Conservation (phyloP, 306 rosid species). For the Inga laurina region DNA sequence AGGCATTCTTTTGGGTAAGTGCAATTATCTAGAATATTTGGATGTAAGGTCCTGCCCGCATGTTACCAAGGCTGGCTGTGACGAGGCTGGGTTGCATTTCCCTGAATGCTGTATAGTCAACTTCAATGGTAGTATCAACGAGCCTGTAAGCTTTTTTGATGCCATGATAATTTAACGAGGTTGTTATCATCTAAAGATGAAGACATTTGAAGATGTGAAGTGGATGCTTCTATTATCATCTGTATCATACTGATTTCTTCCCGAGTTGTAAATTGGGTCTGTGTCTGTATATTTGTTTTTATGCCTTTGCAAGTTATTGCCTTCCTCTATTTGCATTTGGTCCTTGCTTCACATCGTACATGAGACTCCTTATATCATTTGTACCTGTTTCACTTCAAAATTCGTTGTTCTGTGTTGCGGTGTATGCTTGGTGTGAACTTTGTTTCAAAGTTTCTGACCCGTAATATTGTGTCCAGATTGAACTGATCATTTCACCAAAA, state of each 20-base stretch:
- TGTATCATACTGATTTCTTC: conserved; percentile 25
- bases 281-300: neutral
- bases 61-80: conserved; percentile 72
- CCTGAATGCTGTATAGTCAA: conserved; percentile 74
- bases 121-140: conserved; percentile 66
- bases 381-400: neutral
- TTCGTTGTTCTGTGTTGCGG: neutral
- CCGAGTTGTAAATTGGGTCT: conserved; percentile 27
- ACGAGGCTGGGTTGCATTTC: conserved; percentile 76
- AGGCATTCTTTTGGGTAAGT: conserved; percentile 63
- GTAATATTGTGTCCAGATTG: neutral
- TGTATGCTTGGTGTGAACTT: neutral
- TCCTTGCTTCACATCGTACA: neutral
- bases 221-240: neutral
- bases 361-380: neutral
- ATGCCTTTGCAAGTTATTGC: neutral
- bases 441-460: neutral
- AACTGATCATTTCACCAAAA: neutral
- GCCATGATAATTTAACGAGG: conserved; percentile 12
- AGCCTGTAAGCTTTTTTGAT: conserved; percentile 58
- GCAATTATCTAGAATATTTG: conserved; percentile 65
- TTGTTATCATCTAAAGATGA: conserved; percentile 1
- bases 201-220: conserved; percentile 31
- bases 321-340: neutral
- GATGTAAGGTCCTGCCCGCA: conserved; percentile 90